Evolutionary conservation across 345 rosid species (phyloP).

Genomic region (Ailanthus altissimus): DNA sequence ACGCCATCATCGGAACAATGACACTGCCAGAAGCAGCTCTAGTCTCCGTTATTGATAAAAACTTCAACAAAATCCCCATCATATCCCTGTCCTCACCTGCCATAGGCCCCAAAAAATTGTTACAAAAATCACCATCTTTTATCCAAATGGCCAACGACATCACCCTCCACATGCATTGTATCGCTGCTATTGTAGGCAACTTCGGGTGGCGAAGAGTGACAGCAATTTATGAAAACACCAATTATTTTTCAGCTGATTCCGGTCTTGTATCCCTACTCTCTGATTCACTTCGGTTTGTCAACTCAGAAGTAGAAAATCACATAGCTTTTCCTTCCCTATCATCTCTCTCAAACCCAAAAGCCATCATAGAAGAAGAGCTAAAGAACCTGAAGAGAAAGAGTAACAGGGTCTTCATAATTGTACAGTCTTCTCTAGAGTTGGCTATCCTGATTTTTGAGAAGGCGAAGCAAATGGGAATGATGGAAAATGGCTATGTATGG

Average conservation of each 20-base stretch:
- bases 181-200: conserved; percentile 25
- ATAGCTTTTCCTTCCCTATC: conserved; percentile 13
- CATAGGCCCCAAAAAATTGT: not conserved
- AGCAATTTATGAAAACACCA: conserved; percentile 17
- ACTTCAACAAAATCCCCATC: conserved; percentile 14
- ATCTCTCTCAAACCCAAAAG: conserved; percentile 7
- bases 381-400: conserved; percentile 18
- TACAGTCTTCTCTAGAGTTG: conserved; percentile 18
- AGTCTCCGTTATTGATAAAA: conserved; percentile 7
- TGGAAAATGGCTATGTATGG: conserved; percentile 37
- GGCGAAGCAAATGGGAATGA: conserved; percentile 37
- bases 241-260: conserved; percentile 17
- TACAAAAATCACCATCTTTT: conserved; percentile 22
- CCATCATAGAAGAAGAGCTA: conserved; percentile 16
- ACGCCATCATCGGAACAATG: conserved; percentile 29
- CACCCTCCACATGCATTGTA: conserved; percentile 23
- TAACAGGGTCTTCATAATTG: conserved; percentile 25
- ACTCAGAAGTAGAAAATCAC: conserved; percentile 22
- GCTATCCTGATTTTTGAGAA: conserved; percentile 30
- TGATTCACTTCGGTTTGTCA: conserved; percentile 23
- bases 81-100: conserved; percentile 29
- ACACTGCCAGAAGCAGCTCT: conserved; percentile 16
- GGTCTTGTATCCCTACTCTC: conserved; percentile 30
- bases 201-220: conserved; percentile 35
- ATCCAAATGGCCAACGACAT: conserved; percentile 29